Conservation (phyloP, 1,284 basidiomycete species). For the Fomitopsis pinicola region DNA sequence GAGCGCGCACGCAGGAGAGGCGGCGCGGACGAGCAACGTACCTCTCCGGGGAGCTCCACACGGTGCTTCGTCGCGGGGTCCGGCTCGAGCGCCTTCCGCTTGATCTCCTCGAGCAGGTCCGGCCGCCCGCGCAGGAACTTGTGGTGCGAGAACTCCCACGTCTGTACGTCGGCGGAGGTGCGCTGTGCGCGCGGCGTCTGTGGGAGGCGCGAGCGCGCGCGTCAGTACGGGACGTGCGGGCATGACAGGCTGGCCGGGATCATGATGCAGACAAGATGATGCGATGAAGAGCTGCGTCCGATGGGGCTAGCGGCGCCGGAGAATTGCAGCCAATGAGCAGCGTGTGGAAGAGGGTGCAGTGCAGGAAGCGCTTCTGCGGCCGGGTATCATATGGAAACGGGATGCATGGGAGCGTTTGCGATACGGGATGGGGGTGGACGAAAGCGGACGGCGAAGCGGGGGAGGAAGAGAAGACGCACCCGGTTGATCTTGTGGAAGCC, state of each 20-base stretch:
- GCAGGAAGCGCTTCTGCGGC: background rate
- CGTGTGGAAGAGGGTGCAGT: background rate
- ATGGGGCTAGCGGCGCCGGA: background rate
- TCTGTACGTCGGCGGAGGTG: slow-evolving; percentile 74
- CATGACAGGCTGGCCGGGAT: background rate
- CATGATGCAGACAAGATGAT: background rate
- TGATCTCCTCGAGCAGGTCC: slow-evolving; percentile 82
- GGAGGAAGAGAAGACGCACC: slow-evolving; percentile 39
- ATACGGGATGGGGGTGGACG: background rate
- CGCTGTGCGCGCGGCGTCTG: slow-evolving; percentile 82
- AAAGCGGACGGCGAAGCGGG: background rate
- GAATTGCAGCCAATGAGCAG: background rate
- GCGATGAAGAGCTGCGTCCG: background rate
- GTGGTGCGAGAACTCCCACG: slow-evolving; percentile 87
- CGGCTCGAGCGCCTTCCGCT: slow-evolving; percentile 77
- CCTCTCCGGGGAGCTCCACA: slow-evolving; percentile 75
- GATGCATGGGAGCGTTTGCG: background rate
- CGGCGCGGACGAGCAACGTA: slow-evolving; percentile 20
- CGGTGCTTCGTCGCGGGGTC: slow-evolving; percentile 63
- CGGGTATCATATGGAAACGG: background rate
- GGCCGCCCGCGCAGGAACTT: slow-evolving; percentile 81
- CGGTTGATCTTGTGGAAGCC: slow-evolving; percentile 84
- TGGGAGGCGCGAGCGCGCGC: background rate
- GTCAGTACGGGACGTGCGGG: background rate
- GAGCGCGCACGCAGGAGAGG: slow-evolving; percentile 38